Conservation (phyloP, 2,329 filamentous ascomycete species). For the Domatiomyces globalis region DNA sequence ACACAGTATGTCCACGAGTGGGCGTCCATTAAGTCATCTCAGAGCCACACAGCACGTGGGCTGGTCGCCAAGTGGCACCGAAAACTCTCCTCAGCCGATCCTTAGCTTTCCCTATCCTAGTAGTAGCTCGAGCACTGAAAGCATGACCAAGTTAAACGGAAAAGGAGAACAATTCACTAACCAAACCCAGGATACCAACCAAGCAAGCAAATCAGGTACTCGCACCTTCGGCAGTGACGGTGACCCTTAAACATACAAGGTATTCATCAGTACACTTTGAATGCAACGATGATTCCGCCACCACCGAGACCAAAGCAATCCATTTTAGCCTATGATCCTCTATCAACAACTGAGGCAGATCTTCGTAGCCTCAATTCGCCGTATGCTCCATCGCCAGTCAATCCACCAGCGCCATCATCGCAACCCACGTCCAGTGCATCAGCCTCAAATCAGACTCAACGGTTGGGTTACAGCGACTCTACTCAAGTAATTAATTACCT, state of each 20-base stretch:
- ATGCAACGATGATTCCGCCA: slow-evolving; percentile 16
- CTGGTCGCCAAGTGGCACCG: slow-evolving; percentile 57
- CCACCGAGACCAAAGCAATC: slow-evolving; percentile 23
- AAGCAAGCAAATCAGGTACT: neutral
- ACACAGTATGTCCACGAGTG: slow-evolving; percentile 21
- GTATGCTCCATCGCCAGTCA: slow-evolving; percentile 18
- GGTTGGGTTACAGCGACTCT: neutral
- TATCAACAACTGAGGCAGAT: slow-evolving; percentile 32
- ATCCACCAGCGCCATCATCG: neutral
- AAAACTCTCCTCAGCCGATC: slow-evolving; percentile 72
- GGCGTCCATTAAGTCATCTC: slow-evolving; percentile 14
- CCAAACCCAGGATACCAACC: neutral
- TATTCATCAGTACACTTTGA: neutral
- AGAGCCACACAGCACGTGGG: slow-evolving; percentile 18
- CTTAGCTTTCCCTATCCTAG: slow-evolving; percentile 63
- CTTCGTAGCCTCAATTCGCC: slow-evolving; percentile 38
- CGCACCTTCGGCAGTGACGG: neutral
- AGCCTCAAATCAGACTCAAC: neutral
- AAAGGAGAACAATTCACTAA: neutral
- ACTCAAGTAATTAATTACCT: neutral
- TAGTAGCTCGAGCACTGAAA: slow-evolving; percentile 23
- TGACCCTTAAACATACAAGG: neutral
- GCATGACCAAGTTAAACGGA: neutral
- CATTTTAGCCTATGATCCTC: slow-evolving; percentile 20
- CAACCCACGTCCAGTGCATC: neutral